Evolutionary conservation across 352 stramenopile species (phyloP), one percentile per base, ranked within the genome.

Genomic region (Phytophthora fragariaefolia): DNA sequence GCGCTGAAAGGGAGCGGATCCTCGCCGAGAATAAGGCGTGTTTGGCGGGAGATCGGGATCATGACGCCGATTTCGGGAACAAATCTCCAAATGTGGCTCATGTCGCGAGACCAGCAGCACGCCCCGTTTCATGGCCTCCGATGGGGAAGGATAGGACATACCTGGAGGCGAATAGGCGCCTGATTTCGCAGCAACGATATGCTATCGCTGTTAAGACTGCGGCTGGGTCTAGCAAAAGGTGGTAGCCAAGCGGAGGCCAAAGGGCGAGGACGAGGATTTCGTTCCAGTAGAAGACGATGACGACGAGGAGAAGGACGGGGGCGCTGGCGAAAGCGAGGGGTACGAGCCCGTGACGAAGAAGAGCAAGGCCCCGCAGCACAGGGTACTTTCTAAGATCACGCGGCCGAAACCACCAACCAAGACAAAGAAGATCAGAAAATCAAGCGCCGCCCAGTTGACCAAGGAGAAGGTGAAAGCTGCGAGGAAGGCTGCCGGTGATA

Each of bases 201-300:
- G 42, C 51, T 1, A 18, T 59, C 13, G 53, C 53, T 9, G 36
- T 10, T 0, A 64, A 69, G 17, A 54, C 52, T 1, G 2, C 43
- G 6, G 61, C 36, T 27, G 46, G 26, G 0, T 53, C 34, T 0
- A 43, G 60, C n/a, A 57, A 61, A 32, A 68, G 47, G 26, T 17
- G 34, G 1, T 20, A 3, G 34, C n/a, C 3, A 20, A 4, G 23
- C 6, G 47, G 6, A 59, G 48, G 15, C 0, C 38, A 3, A 55
- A 46, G n/a, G 51, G 58, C 10, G 52, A 54, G 10, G 61, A 63
- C 12, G 46, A 7, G 10, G 43, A 58, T 4, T 63, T 24, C 13
- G 4, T 53, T 10, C 28, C 50, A 4, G 49, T 32, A 1, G 59
- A 67, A 4, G 59, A 55, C 1, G 22, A 48, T 27, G 48, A 60